A percentile compares a stretch with the other conserved stretches of the same genome.
These are phyloP conservation scores for Plasmodium chabaudi DNA, from an alignment of 169 alveolate genomes.

Conservation along the genomic window DNA sequence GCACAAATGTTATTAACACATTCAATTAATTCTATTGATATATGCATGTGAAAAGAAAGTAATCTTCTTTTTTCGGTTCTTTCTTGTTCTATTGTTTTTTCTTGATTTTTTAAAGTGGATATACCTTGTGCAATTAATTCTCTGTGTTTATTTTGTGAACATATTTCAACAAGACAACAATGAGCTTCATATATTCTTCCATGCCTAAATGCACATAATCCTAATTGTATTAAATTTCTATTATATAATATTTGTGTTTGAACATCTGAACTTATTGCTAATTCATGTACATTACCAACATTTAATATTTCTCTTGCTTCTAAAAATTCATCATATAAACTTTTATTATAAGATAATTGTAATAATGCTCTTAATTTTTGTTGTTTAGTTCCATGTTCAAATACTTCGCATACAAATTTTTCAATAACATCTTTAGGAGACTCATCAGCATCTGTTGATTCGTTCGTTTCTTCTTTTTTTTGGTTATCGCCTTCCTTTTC, in stretches of 20 bases:
- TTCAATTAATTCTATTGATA: slow-evolving; percentile 95
- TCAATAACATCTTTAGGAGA: slow-evolving; percentile 73
- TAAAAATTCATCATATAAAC: slow-evolving; percentile 91
- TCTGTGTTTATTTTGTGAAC: slow-evolving; percentile 93
- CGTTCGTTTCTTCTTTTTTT: not conserved
- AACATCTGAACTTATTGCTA: slow-evolving; percentile 92
- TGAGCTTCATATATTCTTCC: slow-evolving; percentile 94
- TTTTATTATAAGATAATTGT: slow-evolving; percentile 90
- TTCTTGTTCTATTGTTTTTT: slow-evolving; percentile 95
- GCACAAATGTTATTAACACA: slow-evolving; percentile 94
- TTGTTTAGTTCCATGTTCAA: slow-evolving; percentile 86
- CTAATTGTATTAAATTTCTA: slow-evolving; percentile 96
- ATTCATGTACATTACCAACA: slow-evolving; percentile 90
- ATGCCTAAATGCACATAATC: slow-evolving; percentile 96
- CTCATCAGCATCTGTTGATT: not conserved
- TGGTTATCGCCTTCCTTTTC: not conserved
- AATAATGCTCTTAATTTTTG: slow-evolving; percentile 90
- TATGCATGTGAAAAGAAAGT: slow-evolving; percentile 98
- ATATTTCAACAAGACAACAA: slow-evolving; percentile 92
- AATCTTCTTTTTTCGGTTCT: slow-evolving; percentile 95
- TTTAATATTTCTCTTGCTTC: slow-evolving; percentile 91
- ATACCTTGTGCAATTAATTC: slow-evolving; percentile 97
- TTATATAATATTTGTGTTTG: slow-evolving; percentile 95
- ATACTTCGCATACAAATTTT: slow-evolving; percentile 83
- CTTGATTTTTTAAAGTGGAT: slow-evolving; percentile 90